These are phyloP conservation scores for Moesziomyces sp. DNA, from an alignment of 1,284 basidiomycete genomes.

Conservation along the genomic window DNA sequence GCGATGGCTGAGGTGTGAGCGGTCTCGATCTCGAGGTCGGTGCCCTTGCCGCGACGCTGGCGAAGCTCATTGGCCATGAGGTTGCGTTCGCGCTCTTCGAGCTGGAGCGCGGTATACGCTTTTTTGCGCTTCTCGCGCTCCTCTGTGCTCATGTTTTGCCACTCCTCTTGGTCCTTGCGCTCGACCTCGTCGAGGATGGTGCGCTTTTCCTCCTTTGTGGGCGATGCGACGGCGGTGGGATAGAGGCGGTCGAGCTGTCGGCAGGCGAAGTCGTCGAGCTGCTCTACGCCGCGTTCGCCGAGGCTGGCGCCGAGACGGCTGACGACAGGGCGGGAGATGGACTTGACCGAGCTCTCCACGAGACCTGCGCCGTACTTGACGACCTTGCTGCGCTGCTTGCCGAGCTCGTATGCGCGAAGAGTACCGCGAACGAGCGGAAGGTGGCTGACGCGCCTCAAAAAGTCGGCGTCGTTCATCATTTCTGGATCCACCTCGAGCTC, in stretches of 20 bases:
- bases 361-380: constrained; percentile 90
- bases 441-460: constrained; percentile 55
- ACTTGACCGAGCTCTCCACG: constrained; percentile 84
- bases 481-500: constrained; percentile 54
- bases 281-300: constrained; percentile 73
- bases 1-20: constrained; percentile 12
- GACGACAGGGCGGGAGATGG: constrained; percentile 85
- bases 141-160: constrained; percentile 53
- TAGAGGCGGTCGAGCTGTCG: constrained; percentile 79
- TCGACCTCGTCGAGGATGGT: constrained; percentile 51
- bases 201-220: constrained; percentile 54
- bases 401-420: constrained; percentile 78
- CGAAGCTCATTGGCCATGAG: constrained; percentile 54
- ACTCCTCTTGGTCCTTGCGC: constrained; percentile 52
- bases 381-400: constrained; percentile 80
- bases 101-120: constrained; percentile 51
- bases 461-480: constrained; percentile 60
- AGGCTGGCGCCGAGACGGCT: constrained; percentile 73
- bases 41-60: constrained; percentile 42
- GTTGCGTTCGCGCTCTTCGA: constrained; percentile 57
- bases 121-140: constrained; percentile 53
- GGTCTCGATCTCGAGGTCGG: constrained; percentile 30
- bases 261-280: constrained; percentile 87
- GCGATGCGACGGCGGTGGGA: constrained; percentile 33
- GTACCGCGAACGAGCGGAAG: constrained; percentile 76